Evolutionary conservation across 495 filamentous ascomycete genomes (phyloP).

Genomic region (Penicillium diatomitis): DNA sequence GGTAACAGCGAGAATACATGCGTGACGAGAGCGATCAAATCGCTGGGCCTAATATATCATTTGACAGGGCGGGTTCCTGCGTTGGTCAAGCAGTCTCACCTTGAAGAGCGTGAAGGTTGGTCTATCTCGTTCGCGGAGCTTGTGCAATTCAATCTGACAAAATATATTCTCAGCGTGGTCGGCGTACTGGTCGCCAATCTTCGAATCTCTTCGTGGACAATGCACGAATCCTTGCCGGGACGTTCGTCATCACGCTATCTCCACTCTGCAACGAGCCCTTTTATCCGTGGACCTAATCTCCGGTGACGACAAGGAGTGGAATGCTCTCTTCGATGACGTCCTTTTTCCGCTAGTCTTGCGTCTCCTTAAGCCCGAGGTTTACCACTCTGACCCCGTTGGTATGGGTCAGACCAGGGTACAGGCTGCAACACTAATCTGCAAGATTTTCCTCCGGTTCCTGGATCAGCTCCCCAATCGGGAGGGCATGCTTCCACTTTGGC

Average conservation of each 20-base stretch:
- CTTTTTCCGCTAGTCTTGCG: conserved; percentile 88
- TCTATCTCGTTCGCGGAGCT: background rate
- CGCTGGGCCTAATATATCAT: conserved; percentile 69
- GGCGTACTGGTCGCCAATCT: conserved; percentile 95
- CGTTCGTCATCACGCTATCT: conserved; percentile 79
- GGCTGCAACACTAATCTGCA: conserved; percentile 83
- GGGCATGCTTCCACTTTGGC: conserved; percentile 90
- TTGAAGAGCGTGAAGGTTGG: conserved; percentile 76
- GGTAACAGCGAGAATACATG: conserved; percentile 55
- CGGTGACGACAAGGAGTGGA: conserved; percentile 78
- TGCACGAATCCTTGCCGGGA: conserved; percentile 94
- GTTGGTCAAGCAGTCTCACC: conserved; percentile 85
- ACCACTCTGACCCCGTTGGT: conserved; percentile 80
- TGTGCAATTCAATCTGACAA: too few species aligned
- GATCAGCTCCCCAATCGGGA: conserved; percentile 75
- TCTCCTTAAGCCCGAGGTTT: conserved; percentile 91
- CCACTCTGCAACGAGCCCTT: conserved; percentile 77
- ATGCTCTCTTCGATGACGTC: conserved; percentile 86
- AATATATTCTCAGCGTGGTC: conserved; percentile 62
- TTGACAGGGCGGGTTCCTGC: conserved; percentile 72
- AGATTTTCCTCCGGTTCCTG: conserved; percentile 91
- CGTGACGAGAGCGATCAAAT: conserved; percentile 69
- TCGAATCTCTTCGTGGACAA: conserved; percentile 77
- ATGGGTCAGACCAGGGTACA: conserved; percentile 96
- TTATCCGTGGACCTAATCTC: conserved; percentile 73